Evolutionary conservation across 768 basidiomycete species (phyloP).

Genomic region (Dendrothele bispora): DNA sequence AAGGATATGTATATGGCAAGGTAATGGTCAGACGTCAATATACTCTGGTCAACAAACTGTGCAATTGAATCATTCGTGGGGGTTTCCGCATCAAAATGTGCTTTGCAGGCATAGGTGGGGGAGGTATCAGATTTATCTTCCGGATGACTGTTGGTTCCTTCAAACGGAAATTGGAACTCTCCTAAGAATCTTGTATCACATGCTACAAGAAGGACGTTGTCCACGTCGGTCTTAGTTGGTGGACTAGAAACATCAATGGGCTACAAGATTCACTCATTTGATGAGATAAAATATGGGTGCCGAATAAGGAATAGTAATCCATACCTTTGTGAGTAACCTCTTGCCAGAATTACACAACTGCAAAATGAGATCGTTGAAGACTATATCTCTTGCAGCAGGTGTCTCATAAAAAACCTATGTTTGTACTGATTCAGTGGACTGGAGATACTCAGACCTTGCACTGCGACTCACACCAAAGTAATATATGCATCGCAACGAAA

Average conservation of each 20-base stretch:
- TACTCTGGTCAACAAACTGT: background rate
- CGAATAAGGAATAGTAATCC: background rate
- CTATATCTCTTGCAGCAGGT: background rate
- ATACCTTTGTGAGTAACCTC: background rate
- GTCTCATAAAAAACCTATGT: background rate
- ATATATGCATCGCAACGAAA: background rate
- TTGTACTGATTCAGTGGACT: background rate
- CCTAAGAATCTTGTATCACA: background rate
- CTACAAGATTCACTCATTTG: background rate
- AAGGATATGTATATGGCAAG: background rate
- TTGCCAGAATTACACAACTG: background rate
- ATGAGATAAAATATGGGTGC: background rate
- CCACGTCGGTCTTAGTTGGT: background rate
- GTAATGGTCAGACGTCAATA: background rate
- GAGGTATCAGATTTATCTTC: background rate
- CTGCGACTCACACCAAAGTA: background rate
- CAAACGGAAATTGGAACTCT: background rate
- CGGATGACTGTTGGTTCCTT: background rate
- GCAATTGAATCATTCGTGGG: background rate
- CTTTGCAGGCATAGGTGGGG: background rate
- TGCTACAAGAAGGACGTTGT: background rate
- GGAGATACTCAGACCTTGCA: background rate
- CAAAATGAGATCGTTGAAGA: background rate
- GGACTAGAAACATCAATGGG: background rate
- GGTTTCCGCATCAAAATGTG: background rate